phyloP scores from a whole-genome alignment of 2,329 filamentous ascomycete species.

The Fusarium clavum region DNA sequence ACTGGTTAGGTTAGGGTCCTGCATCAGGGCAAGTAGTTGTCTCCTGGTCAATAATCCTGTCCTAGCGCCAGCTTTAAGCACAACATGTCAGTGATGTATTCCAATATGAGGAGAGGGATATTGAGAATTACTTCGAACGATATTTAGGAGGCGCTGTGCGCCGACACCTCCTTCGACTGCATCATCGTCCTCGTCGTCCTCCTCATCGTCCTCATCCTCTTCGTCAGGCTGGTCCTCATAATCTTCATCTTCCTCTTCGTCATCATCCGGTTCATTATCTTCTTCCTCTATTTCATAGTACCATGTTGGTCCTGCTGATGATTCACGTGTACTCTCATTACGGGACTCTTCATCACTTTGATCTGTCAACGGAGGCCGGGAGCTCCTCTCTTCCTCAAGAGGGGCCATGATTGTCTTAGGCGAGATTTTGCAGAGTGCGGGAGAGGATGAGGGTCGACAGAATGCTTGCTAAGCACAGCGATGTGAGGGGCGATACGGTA shows the following conservation, averaged over 20 bases:
- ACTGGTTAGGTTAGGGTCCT: constrained; percentile 53
- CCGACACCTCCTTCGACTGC: constrained; percentile 45
- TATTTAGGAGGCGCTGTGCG: constrained; percentile 48
- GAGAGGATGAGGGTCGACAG: not conserved
- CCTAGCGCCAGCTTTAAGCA: constrained; percentile 41
- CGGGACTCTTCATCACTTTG: constrained; percentile 18
- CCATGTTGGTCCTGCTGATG: constrained; percentile 27
- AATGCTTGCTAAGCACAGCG: constrained; percentile 40
- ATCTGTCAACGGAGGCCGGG: constrained; percentile 2
- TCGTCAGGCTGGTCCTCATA: constrained; percentile 48
- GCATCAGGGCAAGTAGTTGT: constrained; percentile 57
- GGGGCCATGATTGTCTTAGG: constrained; percentile 26
- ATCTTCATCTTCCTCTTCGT: constrained; percentile 47
- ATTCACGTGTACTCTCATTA: constrained; percentile 22
- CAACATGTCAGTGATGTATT: constrained; percentile 17
- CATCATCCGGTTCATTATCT: constrained; percentile 46
- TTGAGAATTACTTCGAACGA: constrained; percentile 48
- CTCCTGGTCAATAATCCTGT: constrained; percentile 50
- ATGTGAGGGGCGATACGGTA: constrained; percentile 23
- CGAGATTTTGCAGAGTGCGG: not conserved
- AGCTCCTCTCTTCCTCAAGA: constrained; percentile 14
- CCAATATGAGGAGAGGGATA: not conserved
- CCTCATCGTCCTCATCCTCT: constrained; percentile 39
- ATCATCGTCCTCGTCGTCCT: constrained; percentile 40
- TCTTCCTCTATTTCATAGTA: constrained; percentile 51